phyloP scores from a whole-genome alignment of 768 basidiomycete species.

The Agaricus blazei region DNA sequence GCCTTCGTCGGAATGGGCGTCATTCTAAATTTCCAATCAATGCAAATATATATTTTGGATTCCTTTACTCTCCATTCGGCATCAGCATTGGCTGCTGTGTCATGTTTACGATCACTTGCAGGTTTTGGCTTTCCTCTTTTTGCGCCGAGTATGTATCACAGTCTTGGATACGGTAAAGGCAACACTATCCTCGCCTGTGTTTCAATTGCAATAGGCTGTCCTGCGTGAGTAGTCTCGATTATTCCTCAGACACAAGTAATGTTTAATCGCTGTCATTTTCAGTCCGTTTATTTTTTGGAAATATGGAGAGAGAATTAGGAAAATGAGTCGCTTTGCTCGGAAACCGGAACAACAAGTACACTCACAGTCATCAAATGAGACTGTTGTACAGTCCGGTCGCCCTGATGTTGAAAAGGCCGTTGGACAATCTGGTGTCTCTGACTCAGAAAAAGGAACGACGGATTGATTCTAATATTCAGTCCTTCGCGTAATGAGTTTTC shows the following conservation, averaged over 20 bases:
- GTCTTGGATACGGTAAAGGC: conserved; percentile 67
- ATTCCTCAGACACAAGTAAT: background rate
- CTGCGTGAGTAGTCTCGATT: conserved; percentile 34
- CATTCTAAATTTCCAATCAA: conserved; percentile 55
- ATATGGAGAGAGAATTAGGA: conserved; percentile 39
- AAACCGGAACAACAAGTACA: conserved; percentile 10
- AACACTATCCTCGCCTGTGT: conserved; percentile 57
- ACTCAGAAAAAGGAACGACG: too few species aligned
- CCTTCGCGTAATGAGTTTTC: too few species aligned
- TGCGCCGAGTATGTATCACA: conserved; percentile 60
- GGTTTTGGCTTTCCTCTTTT: conserved; percentile 82
- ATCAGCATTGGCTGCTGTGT: conserved; percentile 63
- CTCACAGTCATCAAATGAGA: background rate
- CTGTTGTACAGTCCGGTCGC: background rate
- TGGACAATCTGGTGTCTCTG: too few species aligned
- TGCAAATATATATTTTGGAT: conserved; percentile 67
- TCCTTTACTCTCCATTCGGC: conserved; percentile 63
- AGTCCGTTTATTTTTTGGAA: conserved; percentile 33
- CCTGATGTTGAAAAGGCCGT: background rate
- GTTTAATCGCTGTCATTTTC: background rate
- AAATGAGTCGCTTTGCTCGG: conserved; percentile 38
- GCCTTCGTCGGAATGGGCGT: conserved; percentile 50
- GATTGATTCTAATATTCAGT: too few species aligned
- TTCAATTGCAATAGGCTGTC: conserved; percentile 57
- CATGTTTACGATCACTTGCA: conserved; percentile 56